Evolutionary conservation across 2,329 filamentous ascomycete species (phyloP), one percentile per base, ranked within the genome.

Genomic region (Cryphonectria naterciae): DNA sequence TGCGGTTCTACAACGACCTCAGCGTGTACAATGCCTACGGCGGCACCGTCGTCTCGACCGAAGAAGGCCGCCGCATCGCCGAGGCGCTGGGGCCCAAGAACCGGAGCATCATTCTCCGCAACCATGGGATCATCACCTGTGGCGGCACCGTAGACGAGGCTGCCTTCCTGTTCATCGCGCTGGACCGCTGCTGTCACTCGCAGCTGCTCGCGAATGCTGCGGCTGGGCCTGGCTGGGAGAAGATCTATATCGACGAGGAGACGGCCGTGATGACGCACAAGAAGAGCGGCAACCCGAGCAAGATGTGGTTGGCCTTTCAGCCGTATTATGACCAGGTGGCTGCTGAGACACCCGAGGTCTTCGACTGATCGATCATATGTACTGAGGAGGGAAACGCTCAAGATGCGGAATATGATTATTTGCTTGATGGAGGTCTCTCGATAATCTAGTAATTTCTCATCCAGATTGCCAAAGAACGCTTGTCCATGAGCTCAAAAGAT

Each of bases 201-300:
- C 65, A 67, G 37, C 41, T 67, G 41, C 65, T 67, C 39, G 65
- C 65, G 25, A 52, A 67, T 13, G 49, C 41, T 25, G 65, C 65
- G 5, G 65, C 65, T 22, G 65, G 77, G 37, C 74, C 73, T 61
- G 76, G 77, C 39, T 67, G 79, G 28, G 58, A 73, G 4, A 79
- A 79, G 75, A 72, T 70, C 63, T 25, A 79, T 69, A 78, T 81
- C 73, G 77, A 74, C 71, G 78, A 81, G 69, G 78, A 80, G 56
- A 80, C 81, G 74, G 80, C 80, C 19, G 22, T 37, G 32, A 61
- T 61, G 58, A 61, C 58, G 22, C 58, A 61, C 58, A 61, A 61
- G 58, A 61, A 61, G 58, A 61, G 58, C 22, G 58, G 58, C 3
- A 61, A 61, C 35, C 65, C 65, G 32, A 52, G 49, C 15, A 67